Percentiles rank a stretch among this genome's conserved stretches.
Conservation (phyloP, 148 eudicot genomes). For the Vaccinium macrocarpon region DNA sequence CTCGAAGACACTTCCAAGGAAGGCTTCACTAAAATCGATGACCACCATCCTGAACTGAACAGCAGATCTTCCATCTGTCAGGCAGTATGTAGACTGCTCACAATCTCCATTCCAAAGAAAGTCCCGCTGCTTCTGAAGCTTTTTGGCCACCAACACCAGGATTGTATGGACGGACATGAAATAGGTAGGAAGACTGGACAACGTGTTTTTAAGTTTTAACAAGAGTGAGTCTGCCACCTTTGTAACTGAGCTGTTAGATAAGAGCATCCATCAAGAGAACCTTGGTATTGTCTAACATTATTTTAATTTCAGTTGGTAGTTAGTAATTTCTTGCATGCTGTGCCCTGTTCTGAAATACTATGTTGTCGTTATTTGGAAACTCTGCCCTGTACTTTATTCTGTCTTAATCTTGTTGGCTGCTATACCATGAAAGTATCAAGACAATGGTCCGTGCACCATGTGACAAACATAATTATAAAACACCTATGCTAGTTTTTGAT, state of each 20-base stretch:
- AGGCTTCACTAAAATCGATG: background rate
- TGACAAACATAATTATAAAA: background rate
- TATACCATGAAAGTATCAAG: background rate
- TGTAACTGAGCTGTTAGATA: conserved; percentile 3
- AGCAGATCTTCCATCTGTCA: background rate
- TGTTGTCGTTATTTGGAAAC: background rate
- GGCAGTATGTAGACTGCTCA: background rate
- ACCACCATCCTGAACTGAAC: background rate
- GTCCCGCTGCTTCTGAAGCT: background rate
- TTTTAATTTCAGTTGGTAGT: background rate
- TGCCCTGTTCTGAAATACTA: background rate
- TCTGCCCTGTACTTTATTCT: background rate
- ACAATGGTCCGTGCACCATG: background rate
- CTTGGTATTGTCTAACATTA: background rate
- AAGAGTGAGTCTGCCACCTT: background rate
- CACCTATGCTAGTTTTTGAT: background rate
- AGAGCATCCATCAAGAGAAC: background rate
- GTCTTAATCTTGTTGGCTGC: background rate
- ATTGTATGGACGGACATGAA: background rate
- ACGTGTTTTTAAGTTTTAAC: background rate
- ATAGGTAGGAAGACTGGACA: background rate
- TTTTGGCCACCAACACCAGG: background rate
- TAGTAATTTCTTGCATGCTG: background rate
- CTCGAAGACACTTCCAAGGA: background rate
- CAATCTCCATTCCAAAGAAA: background rate